Evolutionary conservation across 441 rosid species (phyloP).

Genomic region (Erodium moschatum): DNA sequence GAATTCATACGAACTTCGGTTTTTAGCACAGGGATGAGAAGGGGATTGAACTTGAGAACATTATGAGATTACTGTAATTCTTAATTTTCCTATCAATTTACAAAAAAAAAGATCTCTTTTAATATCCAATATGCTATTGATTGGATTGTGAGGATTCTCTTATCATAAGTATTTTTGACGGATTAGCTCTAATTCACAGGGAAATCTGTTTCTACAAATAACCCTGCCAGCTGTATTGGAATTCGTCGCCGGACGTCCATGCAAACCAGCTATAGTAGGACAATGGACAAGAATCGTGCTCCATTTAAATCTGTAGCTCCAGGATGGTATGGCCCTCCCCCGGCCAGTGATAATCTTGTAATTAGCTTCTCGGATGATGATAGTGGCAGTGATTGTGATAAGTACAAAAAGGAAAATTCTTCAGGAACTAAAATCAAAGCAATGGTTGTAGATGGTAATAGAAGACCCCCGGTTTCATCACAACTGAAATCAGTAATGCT

Average conservation of each 20-base stretch:
- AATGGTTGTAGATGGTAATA: constrained; percentile 24
- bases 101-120: background rate
- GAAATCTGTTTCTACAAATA: constrained; percentile 28
- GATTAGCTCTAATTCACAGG: constrained; percentile 32
- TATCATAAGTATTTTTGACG: constrained; percentile 8
- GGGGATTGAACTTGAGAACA: background rate
- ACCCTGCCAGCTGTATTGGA: constrained; percentile 26
- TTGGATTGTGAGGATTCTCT: background rate
- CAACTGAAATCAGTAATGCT: constrained; percentile 30
- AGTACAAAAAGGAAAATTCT: constrained; percentile 23
- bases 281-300: constrained; percentile 36
- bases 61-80: background rate
- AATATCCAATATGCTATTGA: constrained; percentile 1
- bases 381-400: constrained; percentile 70
- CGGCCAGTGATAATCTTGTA: constrained; percentile 54
- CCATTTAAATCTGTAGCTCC: constrained; percentile 32
- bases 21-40: constrained; percentile 1
- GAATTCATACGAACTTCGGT: background rate
- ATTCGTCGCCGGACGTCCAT: constrained; percentile 23
- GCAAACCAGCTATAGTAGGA: constrained; percentile 36
- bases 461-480: constrained; percentile 28
- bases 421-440: constrained; percentile 29
- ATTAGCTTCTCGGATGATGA: constrained; percentile 87
- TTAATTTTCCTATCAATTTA: background rate
- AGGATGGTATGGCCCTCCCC: constrained; percentile 35